A percentile compares a stretch with the other conserved stretches of the same genome.
phyloP scores from a whole-genome alignment of 805 yeast species.

The Danielia reshetovae region DNA sequence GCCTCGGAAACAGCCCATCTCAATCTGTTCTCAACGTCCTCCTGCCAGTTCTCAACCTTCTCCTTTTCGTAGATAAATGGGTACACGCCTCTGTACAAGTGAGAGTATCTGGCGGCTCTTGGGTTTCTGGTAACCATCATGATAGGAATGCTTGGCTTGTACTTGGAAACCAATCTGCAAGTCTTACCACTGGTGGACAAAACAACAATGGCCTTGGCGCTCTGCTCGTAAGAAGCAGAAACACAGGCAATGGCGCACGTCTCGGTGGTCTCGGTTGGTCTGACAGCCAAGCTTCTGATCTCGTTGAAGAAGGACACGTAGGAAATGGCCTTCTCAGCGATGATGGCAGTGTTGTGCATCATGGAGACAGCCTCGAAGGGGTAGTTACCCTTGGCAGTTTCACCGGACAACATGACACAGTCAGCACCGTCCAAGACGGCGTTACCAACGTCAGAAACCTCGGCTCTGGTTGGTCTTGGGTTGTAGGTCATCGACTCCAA shows the following conservation, averaged over 20 bases:
- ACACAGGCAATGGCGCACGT: constrained; percentile 97
- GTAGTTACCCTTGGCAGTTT: constrained; percentile 99
- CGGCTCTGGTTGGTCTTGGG: constrained; percentile 99
- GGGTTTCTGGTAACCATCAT: constrained; percentile 97
- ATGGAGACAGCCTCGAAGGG: constrained; percentile 96
- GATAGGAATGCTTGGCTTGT: constrained; percentile 96
- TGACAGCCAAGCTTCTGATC: constrained; percentile 76
- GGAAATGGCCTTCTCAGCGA: constrained; percentile 96
- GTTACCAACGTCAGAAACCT: constrained; percentile 98
- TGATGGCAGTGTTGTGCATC: constrained; percentile 97
- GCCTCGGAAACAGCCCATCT: constrained; percentile 91
- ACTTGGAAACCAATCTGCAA: constrained; percentile 94
- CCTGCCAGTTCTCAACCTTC: constrained; percentile 82
- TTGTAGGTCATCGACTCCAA: constrained; percentile 98
- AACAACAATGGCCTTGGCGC: constrained; percentile 94
- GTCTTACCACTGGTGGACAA: constrained; percentile 93
- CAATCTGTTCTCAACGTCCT: constrained; percentile 93
- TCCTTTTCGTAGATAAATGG: constrained; percentile 80
- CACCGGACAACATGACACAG: constrained; percentile 99
- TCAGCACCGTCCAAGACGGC: constrained; percentile 99
- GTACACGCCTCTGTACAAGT: constrained; percentile 97
- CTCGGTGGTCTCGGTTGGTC: constrained; percentile 91
- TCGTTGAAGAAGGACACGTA: constrained; percentile 82
- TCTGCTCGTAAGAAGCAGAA: constrained; percentile 92
- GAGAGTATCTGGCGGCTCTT: constrained; percentile 90